Evolutionary conservation across 345 rosid genomes (phyloP), one percentile per base, ranked within the genome.

Genomic region (Ailanthus altissimus): DNA sequence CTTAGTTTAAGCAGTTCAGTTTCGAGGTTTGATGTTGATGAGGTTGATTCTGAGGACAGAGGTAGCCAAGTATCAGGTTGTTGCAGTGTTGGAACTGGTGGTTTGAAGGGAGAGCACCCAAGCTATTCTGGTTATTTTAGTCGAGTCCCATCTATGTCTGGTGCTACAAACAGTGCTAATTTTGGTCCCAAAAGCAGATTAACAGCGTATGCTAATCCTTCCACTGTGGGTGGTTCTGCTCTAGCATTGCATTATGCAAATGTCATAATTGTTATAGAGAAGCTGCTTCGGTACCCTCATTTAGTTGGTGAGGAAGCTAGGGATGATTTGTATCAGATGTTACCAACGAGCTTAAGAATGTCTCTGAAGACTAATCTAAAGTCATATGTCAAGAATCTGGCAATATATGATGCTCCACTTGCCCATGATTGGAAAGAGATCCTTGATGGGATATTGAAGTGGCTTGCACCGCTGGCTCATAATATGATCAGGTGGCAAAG

Each of bases 401-500:
- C 94, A 0, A 96, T 93, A 74, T 93, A 91, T 69, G 99, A 96
- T 75, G 98, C 99, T 72, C 94, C 97, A 0, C 86, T 96, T 20
- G 99, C 98, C 66, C 97, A 93, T 8, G 94, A 91, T 73, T 96
- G 99, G 99, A 96, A 90, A 83, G 97, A 93, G 61, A 90, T 88
- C 11, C 85, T 96, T 20, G 93, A 91, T 12, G 80, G 88, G 65
- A 92, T 89, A 72, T 86, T 96, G 2, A 80, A 82, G 51, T 96
- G 99, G 99, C 94, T 96, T 70, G 92, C 93, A 5, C 99, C 98
- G 0, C 83, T 96, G 43, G 99, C 99, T 3, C 99, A 93, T 82
- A 96, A 93, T 86, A 93, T 88, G 97, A 90, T 96, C 77, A 73
- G 94, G 51, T 93, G 97, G 99, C 99, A 96, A 75, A 91, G 97